phyloP scores from a whole-genome alignment of 1,139 yeast genomes.

The Taphrina populina region DNA sequence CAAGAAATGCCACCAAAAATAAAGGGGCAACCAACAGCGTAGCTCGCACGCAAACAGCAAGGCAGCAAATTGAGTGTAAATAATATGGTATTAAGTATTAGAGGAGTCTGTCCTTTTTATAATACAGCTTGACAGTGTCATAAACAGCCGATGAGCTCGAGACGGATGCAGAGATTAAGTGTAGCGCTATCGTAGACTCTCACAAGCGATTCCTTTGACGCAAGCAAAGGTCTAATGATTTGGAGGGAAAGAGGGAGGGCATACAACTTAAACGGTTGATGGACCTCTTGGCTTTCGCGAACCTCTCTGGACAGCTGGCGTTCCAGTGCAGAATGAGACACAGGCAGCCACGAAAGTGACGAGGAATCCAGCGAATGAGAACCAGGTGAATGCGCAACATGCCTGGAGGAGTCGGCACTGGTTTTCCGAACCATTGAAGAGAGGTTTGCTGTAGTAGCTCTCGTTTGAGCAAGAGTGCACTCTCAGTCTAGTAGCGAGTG shows the following conservation, averaged over 20 bases:
- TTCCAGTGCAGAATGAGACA: slow-evolving; percentile 54
- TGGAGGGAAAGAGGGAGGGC: too few species aligned
- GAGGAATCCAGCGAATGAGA: slow-evolving; percentile 73
- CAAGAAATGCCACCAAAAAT: background rate
- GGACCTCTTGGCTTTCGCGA: slow-evolving; percentile 33
- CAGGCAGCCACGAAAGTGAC: slow-evolving; percentile 59
- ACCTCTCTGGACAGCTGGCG: slow-evolving; percentile 31
- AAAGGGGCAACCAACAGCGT: background rate
- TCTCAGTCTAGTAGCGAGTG: slow-evolving; percentile 85
- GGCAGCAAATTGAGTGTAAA: background rate
- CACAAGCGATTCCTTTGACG: too few species aligned
- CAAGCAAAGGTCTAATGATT: too few species aligned
- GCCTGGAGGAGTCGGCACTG: slow-evolving; percentile 98
- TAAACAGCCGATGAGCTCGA: too few species aligned
- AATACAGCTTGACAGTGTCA: slow-evolving; percentile 20
- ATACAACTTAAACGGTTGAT: slow-evolving; percentile 27
- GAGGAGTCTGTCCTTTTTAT: slow-evolving; percentile 4
- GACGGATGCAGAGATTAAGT: too few species aligned
- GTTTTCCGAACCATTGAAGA: slow-evolving; percentile 70
- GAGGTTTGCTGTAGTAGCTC: slow-evolving; percentile 63
- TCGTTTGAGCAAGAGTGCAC: slow-evolving; percentile 79
- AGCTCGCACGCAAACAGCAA: background rate
- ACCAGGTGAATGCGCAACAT: slow-evolving; percentile 82
- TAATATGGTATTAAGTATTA: slow-evolving; percentile 1
- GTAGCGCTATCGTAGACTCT: too few species aligned